Evolutionary conservation across 495 filamentous ascomycete genomes (phyloP).

Genomic region (Penicillium lagena): DNA sequence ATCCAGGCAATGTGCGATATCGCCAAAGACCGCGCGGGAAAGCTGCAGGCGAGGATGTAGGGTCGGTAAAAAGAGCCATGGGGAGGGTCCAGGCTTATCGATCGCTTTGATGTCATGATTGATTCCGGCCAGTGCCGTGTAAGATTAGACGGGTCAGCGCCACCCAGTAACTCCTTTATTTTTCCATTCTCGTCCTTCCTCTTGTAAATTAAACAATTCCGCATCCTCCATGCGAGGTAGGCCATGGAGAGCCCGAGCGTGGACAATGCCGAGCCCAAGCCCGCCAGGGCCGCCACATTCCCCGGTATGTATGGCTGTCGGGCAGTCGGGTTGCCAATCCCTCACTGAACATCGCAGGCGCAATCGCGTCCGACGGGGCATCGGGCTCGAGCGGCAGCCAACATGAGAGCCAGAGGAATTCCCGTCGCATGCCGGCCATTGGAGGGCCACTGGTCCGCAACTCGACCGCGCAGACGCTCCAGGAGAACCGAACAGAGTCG

Average conservation of each 20-base stretch:
- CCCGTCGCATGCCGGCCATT: conserved; percentile 11
- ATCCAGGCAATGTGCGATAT: conserved; percentile 79
- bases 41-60: conserved; percentile 32
- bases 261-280: conserved; percentile 6
- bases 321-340: not conserved
- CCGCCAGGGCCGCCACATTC: conserved; percentile 11
- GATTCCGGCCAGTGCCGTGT: conserved; percentile 19
- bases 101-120: conserved; percentile 26
- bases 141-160: not conserved
- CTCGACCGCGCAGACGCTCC: conserved; percentile 20
- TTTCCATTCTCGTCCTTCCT: conserved; percentile 2
- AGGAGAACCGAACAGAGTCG: conserved; percentile 27
- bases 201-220: not conserved
- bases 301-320: conserved; percentile 9
- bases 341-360: conserved; percentile 14
- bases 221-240: conserved; percentile 8
- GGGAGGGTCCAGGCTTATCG: conserved; percentile 13
- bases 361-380: conserved; percentile 26
- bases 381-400: conserved; percentile 30
- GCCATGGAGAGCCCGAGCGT: conserved; percentile 3
- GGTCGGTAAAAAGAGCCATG: not conserved
- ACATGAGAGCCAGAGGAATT: conserved; percentile 24
- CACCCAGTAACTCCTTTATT: not conserved
- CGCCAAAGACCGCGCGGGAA: conserved; percentile 54
- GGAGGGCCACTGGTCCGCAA: conserved; percentile 17